A percentile compares a stretch with the other conserved stretches of the same genome.
phyloP scores from a whole-genome alignment of 768 basidiomycete species.

The Tulasnella sp. region DNA sequence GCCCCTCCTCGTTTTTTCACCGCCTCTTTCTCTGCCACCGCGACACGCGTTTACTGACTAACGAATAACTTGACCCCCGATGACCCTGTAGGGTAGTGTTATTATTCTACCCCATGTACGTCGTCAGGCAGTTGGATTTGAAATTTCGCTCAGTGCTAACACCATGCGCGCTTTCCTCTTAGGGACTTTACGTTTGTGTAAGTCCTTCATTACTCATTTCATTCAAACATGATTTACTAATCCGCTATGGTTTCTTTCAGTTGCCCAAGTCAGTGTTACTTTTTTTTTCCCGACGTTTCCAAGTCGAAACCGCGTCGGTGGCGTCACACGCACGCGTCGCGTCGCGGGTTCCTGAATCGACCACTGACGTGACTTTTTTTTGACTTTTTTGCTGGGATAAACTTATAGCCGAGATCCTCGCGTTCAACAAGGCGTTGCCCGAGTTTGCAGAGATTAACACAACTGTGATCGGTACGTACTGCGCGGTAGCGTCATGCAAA shows the following conservation, averaged over 20 bases:
- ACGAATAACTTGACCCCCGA: background rate
- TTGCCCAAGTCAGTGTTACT: no score
- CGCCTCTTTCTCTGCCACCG: slow-evolving; percentile 7
- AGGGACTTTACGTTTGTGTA: slow-evolving; percentile 76
- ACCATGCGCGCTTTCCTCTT: background rate
- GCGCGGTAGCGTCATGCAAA: background rate
- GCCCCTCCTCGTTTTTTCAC: slow-evolving; percentile 21
- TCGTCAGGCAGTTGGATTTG: background rate
- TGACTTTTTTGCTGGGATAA: no score
- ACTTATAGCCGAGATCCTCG: slow-evolving; percentile 94
- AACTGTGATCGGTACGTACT: slow-evolving; percentile 53
- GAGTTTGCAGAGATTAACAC: slow-evolving; percentile 64
- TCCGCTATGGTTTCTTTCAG: no score
- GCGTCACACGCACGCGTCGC: no score
- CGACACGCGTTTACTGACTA: slow-evolving; percentile 17
- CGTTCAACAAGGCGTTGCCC: slow-evolving; percentile 79
- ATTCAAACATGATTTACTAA: no score
- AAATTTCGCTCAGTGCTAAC: slow-evolving; percentile 1
- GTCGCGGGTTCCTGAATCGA: no score
- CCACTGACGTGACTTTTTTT: no score
- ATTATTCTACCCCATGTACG: slow-evolving; percentile 88
- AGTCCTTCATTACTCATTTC: background rate
- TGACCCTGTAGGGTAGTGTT: slow-evolving; percentile 60
- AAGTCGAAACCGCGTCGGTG: no score
- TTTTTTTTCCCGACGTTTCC: no score